These are phyloP conservation scores for Orbilia brochopaga DNA, from an alignment of 2,329 filamentous ascomycete genomes.

Conservation along the genomic window DNA sequence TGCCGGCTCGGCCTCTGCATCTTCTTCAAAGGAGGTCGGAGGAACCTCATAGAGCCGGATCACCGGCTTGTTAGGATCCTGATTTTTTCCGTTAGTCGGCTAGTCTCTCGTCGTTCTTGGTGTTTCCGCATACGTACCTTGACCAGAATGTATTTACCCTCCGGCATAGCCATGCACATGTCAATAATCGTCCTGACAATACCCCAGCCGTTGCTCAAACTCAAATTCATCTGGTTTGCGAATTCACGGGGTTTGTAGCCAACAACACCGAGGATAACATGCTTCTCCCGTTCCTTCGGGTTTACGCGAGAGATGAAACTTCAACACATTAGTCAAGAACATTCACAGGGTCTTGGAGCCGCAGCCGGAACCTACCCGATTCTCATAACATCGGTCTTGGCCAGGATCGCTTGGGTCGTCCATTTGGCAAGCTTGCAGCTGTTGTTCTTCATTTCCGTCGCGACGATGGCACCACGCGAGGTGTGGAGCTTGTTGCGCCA, in stretches of 20 bases:
- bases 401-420: conserved; percentile 95
- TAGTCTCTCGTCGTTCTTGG: not conserved
- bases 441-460: conserved; percentile 99
- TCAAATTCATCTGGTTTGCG: conserved; percentile 96
- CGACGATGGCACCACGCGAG: conserved; percentile 94
- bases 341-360: not conserved
- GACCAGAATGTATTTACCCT: conserved; percentile 80
- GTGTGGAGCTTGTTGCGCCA: conserved; percentile 94
- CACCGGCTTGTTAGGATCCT: conserved; percentile 96
- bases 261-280: conserved; percentile 92
- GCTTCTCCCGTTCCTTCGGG: conserved; percentile 89
- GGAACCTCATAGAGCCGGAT: conserved; percentile 93
- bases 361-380: conserved; percentile 71
- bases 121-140: conserved; percentile 58
- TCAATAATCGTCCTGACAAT: conserved; percentile 98
- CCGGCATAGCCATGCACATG: conserved; percentile 79
- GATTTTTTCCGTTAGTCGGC: conserved; percentile 62
- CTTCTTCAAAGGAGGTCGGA: conserved; percentile 84
- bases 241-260: conserved; percentile 99
- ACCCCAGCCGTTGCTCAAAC: conserved; percentile 96
- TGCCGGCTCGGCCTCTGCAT: conserved; percentile 72
- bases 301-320: conserved; percentile 95
- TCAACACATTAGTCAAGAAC: conserved; percentile 56
- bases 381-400: conserved; percentile 98
- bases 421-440: conserved; percentile 96